Evolutionary conservation across 768 basidiomycete genomes (phyloP).

Genomic region (Mycena floridula): DNA sequence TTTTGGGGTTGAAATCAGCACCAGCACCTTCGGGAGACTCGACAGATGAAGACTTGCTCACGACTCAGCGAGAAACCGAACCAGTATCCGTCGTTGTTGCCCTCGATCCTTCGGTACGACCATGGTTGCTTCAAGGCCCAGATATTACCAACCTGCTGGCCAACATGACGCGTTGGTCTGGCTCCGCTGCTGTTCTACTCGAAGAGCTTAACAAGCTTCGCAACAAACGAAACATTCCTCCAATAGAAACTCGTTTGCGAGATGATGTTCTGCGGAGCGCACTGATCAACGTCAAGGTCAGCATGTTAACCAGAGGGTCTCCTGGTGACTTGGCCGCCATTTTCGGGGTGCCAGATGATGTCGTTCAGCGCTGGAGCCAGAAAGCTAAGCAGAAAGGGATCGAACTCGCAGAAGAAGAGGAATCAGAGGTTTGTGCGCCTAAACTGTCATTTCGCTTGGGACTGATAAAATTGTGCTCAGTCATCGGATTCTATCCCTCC

Average conservation of each 20-base stretch:
- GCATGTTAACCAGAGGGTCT: constrained; percentile 58
- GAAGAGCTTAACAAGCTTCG: constrained; percentile 56
- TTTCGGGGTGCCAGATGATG: constrained; percentile 53
- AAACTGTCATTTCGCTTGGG: neutral
- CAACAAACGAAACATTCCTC: constrained; percentile 41
- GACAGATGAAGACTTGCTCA: constrained; percentile 31
- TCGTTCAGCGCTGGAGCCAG: constrained; percentile 41
- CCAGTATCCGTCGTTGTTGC: constrained; percentile 18
- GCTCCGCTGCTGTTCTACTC: constrained; percentile 38
- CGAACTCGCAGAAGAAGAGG: constrained; percentile 7
- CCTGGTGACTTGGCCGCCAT: constrained; percentile 73
- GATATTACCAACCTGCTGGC: constrained; percentile 41
- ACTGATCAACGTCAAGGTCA: constrained; percentile 60
- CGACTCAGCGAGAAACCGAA: constrained; percentile 51
- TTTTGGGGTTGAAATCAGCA: constrained; percentile 45
- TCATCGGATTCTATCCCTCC: constrained; percentile 38
- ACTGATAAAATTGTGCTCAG: neutral
- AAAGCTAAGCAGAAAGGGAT: constrained; percentile 8
- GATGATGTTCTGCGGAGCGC: constrained; percentile 51
- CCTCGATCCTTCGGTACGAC: constrained; percentile 18
- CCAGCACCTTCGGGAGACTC: constrained; percentile 6
- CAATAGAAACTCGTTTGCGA: constrained; percentile 28
- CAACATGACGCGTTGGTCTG: constrained; percentile 28
- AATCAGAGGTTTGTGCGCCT: no score
- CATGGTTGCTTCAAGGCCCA: constrained; percentile 71